Percentiles rank a stretch among this genome's conserved stretches.
phyloP scores from a whole-genome alignment of 345 rosid genomes.

The Syzygium oleosum region DNA sequence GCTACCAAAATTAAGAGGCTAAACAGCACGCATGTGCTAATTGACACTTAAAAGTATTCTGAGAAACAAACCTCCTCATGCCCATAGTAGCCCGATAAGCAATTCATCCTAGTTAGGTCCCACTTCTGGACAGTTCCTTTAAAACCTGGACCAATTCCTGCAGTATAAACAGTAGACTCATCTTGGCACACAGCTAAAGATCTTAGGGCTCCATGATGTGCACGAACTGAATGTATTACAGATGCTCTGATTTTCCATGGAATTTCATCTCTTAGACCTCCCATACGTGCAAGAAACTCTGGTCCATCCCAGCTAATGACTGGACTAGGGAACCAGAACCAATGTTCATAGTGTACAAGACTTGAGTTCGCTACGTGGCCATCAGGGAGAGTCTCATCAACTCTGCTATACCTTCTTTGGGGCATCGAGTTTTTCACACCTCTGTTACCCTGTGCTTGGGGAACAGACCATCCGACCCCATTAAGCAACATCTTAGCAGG shows the following conservation, averaged over 20 bases:
- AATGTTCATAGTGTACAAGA: conserved; percentile 54
- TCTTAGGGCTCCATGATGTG: conserved; percentile 83
- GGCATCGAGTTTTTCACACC: conserved; percentile 43
- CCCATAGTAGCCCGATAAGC: conserved; percentile 76
- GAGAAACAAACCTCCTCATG: conserved; percentile 84
- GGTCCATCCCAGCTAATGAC: conserved; percentile 82
- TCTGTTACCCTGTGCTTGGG: conserved; percentile 62
- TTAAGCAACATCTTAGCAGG: conserved; percentile 72
- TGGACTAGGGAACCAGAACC: conserved; percentile 95
- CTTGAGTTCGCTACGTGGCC: conserved; percentile 31
- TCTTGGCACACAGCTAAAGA: conserved; percentile 74
- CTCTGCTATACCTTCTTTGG: conserved; percentile 27
- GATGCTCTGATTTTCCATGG: conserved; percentile 91
- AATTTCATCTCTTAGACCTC: conserved; percentile 62
- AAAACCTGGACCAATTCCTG: conserved; percentile 87
- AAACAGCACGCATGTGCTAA: neutral
- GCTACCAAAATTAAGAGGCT: neutral
- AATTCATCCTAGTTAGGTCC: conserved; percentile 76
- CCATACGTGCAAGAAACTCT: conserved; percentile 68
- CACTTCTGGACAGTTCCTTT: conserved; percentile 91
- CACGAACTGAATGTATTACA: conserved; percentile 62
- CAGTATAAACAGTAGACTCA: conserved; percentile 78
- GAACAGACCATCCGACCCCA: conserved; percentile 76
- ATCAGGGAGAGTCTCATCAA: conserved; percentile 20
- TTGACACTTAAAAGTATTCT: neutral